phyloP scores from a whole-genome alignment of 768 basidiomycete species.

The Kwoniella europaea region DNA sequence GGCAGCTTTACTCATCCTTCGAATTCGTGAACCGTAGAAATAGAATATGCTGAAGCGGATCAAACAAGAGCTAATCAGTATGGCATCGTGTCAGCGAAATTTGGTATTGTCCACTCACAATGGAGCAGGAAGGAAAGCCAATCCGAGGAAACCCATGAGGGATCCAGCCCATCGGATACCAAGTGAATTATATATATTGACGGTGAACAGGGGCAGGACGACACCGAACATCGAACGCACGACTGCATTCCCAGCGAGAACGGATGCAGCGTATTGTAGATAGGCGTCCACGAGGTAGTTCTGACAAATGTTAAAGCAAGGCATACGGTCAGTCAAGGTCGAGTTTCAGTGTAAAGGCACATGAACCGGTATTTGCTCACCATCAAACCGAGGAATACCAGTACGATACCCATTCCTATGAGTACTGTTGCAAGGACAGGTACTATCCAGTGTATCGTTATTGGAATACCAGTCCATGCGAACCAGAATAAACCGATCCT shows the following conservation, averaged over 20 bases:
- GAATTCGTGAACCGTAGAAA: background rate
- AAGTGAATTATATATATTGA: background rate
- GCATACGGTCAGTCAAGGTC: too few species aligned
- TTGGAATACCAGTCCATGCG: background rate
- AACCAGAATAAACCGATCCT: constrained; percentile 1
- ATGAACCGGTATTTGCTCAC: background rate
- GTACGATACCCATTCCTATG: background rate
- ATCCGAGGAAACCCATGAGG: background rate
- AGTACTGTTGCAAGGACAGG: background rate
- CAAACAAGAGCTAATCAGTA: too few species aligned
- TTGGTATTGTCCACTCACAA: background rate
- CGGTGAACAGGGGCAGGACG: background rate
- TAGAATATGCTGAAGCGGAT: background rate
- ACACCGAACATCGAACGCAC: background rate
- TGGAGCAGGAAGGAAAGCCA: background rate
- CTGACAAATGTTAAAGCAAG: background rate
- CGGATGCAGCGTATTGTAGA: background rate
- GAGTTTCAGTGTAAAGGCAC: background rate
- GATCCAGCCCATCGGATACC: background rate
- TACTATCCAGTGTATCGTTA: background rate
- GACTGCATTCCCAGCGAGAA: background rate
- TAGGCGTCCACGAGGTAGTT: background rate
- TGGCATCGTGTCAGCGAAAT: too few species aligned
- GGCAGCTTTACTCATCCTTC: constrained; percentile 1
- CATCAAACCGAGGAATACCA: background rate